Conservation (phyloP, 768 basidiomycete genomes). For the Amanita thiersii region DNA sequence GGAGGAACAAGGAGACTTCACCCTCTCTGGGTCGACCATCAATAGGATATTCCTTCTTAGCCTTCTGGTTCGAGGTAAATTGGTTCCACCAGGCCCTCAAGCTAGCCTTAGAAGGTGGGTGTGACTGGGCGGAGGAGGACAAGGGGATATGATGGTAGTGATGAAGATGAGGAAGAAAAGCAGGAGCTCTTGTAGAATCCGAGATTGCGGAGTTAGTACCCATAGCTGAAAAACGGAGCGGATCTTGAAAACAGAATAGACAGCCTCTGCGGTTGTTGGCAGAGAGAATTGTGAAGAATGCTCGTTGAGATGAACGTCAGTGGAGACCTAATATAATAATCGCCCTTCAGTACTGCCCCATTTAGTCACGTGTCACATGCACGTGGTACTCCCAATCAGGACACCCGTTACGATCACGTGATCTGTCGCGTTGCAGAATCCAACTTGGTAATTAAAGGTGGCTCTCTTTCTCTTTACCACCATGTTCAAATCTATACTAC, state of each 20-base stretch:
- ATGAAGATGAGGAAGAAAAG: not conserved
- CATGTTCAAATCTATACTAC: slow-evolving; percentile 82
- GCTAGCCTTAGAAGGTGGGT: slow-evolving; percentile 41
- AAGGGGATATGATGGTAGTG: not conserved
- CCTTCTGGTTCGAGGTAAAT: slow-evolving; percentile 57
- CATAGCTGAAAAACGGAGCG: not conserved
- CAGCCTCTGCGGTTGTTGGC: too few relatives aligned
- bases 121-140: slow-evolving; percentile 4
- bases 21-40: slow-evolving; percentile 31
- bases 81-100: slow-evolving; percentile 81
- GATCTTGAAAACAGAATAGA: too few relatives aligned
- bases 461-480: slow-evolving; percentile 14
- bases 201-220: slow-evolving; percentile 2
- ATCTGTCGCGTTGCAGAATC: slow-evolving; percentile 23
- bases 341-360: slow-evolving; percentile 7
- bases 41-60: slow-evolving; percentile 51
- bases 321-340: slow-evolving; percentile 13
- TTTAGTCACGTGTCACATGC: not conserved
- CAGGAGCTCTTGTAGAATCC: not conserved
- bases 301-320: not conserved
- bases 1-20: slow-evolving; percentile 1
- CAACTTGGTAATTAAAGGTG: slow-evolving; percentile 22
- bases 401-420: slow-evolving; percentile 15
- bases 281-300: not conserved
- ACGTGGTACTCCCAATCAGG: slow-evolving; percentile 12